Base-by-base conservation (phyloP, 2,329 filamentous ascomycete genomes). In the Drechslera avenae region DNA sequence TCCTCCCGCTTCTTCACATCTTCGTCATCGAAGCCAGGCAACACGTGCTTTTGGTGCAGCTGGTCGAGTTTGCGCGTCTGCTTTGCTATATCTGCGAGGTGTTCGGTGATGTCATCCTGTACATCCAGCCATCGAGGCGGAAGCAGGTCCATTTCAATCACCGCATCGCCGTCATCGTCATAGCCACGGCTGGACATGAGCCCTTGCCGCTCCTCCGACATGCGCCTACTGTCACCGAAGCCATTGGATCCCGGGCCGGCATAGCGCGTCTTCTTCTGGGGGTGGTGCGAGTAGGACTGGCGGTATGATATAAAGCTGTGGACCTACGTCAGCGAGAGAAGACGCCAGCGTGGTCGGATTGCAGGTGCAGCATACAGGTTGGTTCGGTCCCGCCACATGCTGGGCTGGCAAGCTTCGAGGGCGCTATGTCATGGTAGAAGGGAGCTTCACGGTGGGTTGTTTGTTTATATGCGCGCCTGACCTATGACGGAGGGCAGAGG, bases 301-400 rank as follows among this genome's bases (percentile, higher is more conserved):
- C 94, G 92, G 82, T 97, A 99, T 76, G 94, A 97, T 74, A 99
- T 94, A 76, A 95, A 99, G 73, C 93, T 96, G 71, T 62, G 74
- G 61, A 64, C 52, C 62, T 64, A 66, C 60, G 67, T 75, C 62
- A 75, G 71, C 60, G 37, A 18, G n/a, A 41, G 52, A 59, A 60
- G 46, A 46, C 23, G 56, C 28, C 55, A 50, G 50, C 50, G 53
- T 40, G 39, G 52, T 49, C 48, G 46, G 30, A 37, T 37, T 17
- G 34, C n/a, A 14, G 28, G 17, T 42, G 39, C 71, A 36, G 55
- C 84, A 66, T 86, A 97, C 91, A 99, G 89, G 75, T 97, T 99
- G 66, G 94, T 99, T 78, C 94, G 89, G 83, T 99, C 94, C 81
- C 94, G 91, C 92, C 92, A 99, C 91, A 96, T 96, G 79, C 83